Evolutionary conservation across 2,329 filamentous ascomycete genomes (phyloP).

Genomic region (Neonectria coccinea): DNA sequence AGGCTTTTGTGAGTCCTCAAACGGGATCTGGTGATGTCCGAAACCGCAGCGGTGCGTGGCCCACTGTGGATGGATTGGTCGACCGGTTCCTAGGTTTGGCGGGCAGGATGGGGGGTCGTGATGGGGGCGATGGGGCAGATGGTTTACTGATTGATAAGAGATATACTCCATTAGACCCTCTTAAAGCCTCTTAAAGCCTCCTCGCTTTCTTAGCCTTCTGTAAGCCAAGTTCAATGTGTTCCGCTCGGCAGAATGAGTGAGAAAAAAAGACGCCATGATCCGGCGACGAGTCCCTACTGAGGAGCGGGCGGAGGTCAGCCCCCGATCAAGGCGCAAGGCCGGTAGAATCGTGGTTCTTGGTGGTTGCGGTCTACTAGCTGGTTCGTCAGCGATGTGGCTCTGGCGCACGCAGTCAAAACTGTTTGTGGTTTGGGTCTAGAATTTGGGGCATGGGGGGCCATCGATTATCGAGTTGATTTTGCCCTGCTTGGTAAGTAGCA

Average conservation of each 20-base stretch:
- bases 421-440: constrained; percentile 2
- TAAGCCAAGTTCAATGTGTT: constrained; percentile 4
- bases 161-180: constrained; percentile 19
- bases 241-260: background rate
- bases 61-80: constrained; percentile 18
- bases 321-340: constrained; percentile 10
- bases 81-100: constrained; percentile 12
- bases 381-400: background rate
- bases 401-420: background rate
- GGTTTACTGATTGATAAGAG: constrained; percentile 44
- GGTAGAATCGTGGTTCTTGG: background rate
- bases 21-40: constrained; percentile 9
- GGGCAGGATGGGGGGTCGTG: constrained; percentile 11
- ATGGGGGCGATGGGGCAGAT: constrained; percentile 38
- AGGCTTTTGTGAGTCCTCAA: constrained; percentile 13
- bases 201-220: background rate
- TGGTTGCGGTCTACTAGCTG: background rate
- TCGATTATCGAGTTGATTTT: background rate
- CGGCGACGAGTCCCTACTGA: constrained; percentile 11
- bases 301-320: constrained; percentile 14
- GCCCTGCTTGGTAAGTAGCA: too few species aligned
- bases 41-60: constrained; percentile 20
- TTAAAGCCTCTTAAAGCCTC: background rate
- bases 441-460: constrained; percentile 8
- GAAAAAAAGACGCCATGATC: background rate